These are phyloP conservation scores for Byssothecium circinans DNA, from an alignment of 2,329 filamentous ascomycete species.

Conservation along the genomic window DNA sequence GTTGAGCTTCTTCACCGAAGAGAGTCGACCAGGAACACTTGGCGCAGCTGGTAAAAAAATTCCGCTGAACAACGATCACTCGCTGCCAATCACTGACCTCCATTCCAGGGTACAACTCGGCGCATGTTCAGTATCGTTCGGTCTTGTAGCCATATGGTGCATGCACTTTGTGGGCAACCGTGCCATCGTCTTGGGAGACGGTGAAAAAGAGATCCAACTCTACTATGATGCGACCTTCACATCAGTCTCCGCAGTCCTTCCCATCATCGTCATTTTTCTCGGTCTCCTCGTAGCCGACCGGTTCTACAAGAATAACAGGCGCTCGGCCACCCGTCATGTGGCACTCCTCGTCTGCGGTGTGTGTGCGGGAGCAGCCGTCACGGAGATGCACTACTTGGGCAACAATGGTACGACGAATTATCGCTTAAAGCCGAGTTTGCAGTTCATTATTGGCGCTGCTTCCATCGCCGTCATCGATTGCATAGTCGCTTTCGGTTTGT, in stretches of 20 bases:
- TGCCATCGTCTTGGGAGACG: conserved; percentile 70
- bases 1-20: conserved; percentile 79
- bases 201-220: conserved; percentile 64
- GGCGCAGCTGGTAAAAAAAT: conserved; percentile 33
- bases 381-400: conserved; percentile 87
- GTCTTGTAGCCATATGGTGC: conserved; percentile 54
- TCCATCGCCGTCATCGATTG: conserved; percentile 74
- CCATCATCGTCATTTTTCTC: conserved; percentile 70
- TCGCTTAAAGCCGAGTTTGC: conserved; percentile 60
- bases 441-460: conserved; percentile 67
- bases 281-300: conserved; percentile 70
- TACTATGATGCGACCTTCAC: conserved; percentile 74
- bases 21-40: conserved; percentile 59
- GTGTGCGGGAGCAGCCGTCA: conserved; percentile 73
- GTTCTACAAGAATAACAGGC: conserved; percentile 34
- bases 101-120: conserved; percentile 46
- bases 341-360: conserved; percentile 61
- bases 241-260: conserved; percentile 76
- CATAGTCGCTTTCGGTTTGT: conserved; percentile 69
- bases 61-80: conserved; percentile 18
- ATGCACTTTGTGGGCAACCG: conserved; percentile 84
- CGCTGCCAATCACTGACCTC: conserved; percentile 13
- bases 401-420: conserved; percentile 83
- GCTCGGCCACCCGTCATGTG: conserved; percentile 27
- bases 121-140: conserved; percentile 48